A percentile compares a stretch with the other conserved stretches of the same genome.
Conservation (phyloP, 352 stramenopile genomes). For the Globisporangium paddicum region DNA sequence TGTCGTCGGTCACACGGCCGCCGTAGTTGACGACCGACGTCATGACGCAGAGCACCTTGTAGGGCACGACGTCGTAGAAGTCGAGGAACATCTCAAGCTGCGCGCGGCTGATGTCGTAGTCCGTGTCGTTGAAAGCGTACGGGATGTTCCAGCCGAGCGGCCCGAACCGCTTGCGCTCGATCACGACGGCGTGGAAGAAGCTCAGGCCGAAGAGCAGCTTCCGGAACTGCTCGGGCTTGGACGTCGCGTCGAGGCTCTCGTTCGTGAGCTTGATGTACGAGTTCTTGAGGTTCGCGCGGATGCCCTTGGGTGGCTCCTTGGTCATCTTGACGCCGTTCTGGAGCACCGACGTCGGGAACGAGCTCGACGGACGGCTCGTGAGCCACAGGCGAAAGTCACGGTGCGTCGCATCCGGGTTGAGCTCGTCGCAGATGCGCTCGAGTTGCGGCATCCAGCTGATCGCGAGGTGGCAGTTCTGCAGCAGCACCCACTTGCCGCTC, state of each 20-base stretch:
- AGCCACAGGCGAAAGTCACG: slow-evolving; percentile 94
- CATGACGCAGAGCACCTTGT: slow-evolving; percentile 86
- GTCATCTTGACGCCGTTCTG: slow-evolving; percentile 94
- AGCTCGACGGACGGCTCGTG: slow-evolving; percentile 66
- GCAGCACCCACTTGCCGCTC: slow-evolving; percentile 89
- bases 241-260: slow-evolving; percentile 27
- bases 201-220: slow-evolving; percentile 67
- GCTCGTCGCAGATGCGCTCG: slow-evolving; percentile 89
- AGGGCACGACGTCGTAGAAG: slow-evolving; percentile 82
- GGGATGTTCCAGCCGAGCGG: slow-evolving; percentile 89
- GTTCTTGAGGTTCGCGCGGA: slow-evolving; percentile 86
- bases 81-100: slow-evolving; percentile 92
- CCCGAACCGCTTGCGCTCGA: slow-evolving; percentile 86
- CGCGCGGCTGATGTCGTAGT: slow-evolving; percentile 71
- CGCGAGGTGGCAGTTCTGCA: slow-evolving; percentile 91
- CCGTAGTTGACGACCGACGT: slow-evolving; percentile 91
- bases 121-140: slow-evolving; percentile 87
- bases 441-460: slow-evolving; percentile 92
- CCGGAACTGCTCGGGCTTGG: slow-evolving; percentile 25
- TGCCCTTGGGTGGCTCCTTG: slow-evolving; percentile 89
- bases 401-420: slow-evolving; percentile 78
- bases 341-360: slow-evolving; percentile 84
- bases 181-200: slow-evolving; percentile 61
- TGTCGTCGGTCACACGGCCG: slow-evolving; percentile 92
- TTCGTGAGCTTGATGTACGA: slow-evolving; percentile 91